Evolutionary conservation across 176 grass and related monocot species (phyloP), one percentile per base, ranked within the genome.

Genomic region (Calamus simplicifolius): DNA sequence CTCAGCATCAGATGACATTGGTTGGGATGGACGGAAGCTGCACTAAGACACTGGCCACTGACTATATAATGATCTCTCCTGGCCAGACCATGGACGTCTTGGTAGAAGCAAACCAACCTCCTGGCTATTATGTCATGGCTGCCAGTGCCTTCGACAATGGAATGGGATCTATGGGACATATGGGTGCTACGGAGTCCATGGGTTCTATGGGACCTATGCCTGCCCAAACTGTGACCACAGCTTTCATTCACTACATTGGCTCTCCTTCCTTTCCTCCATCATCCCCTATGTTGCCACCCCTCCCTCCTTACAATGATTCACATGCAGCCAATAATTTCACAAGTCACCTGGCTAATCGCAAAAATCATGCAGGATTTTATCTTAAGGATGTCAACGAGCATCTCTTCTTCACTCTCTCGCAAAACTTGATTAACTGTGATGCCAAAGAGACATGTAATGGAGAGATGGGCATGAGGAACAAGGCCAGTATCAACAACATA

Each of bases 11-110:
- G 5, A 43, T 43, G 35, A 43, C 35, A 43, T 43, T 56, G 6
- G 54, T 56, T 25, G 19, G 54, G 54, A 56, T 56, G 12, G 54
- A 56, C 10, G 54, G 54, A 4, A 56, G 54, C 54, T 25, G 23
- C 54, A 56, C 19, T 0, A 56, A 56, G 23, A 8, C 54, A 12
- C 54, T 56, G 54, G 19, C 54, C 5, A 56, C 54, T 25, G 54
- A 56, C 54, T 19, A 56, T 56, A 25, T 56, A 18, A 56, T 25
- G 54, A 56, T 56, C 54, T 56, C 54, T 4, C 54, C 54, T 56
- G 35, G 57, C 57, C 57, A 59, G 27, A 30, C 57, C 26, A 59
- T 59, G 57, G 27, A 59, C n/a, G 25, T 59, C 57, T 29, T 59
- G 5, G 5, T 59, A 4, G 57, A 59, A 29, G 57, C 57, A 25